Evolutionary conservation across 1,284 basidiomycete genomes (phyloP), one percentile per base, ranked within the genome.

Genomic region (Apiotrichum sp.): DNA sequence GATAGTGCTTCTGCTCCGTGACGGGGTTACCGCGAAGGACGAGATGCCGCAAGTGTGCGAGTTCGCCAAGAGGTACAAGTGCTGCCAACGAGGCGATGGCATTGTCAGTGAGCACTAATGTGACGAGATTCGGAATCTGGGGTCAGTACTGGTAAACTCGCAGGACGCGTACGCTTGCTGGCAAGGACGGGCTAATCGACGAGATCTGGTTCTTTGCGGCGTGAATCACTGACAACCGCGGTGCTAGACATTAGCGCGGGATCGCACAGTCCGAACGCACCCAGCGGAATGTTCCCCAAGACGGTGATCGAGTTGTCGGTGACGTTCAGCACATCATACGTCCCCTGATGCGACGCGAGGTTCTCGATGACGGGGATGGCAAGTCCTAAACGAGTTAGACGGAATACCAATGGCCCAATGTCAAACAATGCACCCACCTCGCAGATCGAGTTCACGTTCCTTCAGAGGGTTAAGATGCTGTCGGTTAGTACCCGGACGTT

Each of bases 281-380:
- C 71, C 16, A 93, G 82, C 4, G 96, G 96, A 43, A 99, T 82
- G 79, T 98, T 98, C 64, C 90, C 89, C 46, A 99, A 82, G 4
- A 84, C 83, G 60, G 86, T 81, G 76, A 99, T 86, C 58, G 91
- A 86, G 76, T 99, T 99, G 80, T 99, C 96, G 58, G 93, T 98
- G 61, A 98, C 81, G 81, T 99, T 96, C 70, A 99, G 68, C 11
- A 72, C 73, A 62, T 78, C 76, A 56, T 69, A 80, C 80, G 74
- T 78, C 84, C 93, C 83, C 82, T 90, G 76, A 89, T 96, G 70
- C 8, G 97, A 92, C 80, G 93, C 96, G 66, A 99, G 82, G 81
- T 99, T 98, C 85, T 99, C 96, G 72, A 99, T 98, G 52, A 89
- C 86, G 46, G 93, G 92, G 70, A 98, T 97, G 83, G 93, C 95